Conservation (phyloP, 805 yeast species). For the Lipomyces orientalis region DNA sequence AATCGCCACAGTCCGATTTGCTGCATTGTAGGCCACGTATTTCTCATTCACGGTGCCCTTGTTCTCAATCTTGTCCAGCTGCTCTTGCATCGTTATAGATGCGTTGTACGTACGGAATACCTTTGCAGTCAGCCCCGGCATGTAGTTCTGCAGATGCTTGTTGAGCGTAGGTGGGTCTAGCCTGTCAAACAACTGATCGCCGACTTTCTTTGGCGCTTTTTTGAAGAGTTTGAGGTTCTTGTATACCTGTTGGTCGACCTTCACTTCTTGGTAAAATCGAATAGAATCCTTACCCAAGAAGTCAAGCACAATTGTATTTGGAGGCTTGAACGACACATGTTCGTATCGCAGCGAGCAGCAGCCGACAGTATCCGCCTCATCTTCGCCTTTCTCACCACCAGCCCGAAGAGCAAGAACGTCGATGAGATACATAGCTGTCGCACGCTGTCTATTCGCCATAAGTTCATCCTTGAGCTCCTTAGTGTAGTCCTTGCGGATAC, state of each 20-base stretch:
- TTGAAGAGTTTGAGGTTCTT: slow-evolving; percentile 86
- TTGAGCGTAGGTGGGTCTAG: slow-evolving; percentile 82
- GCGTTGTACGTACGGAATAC: slow-evolving; percentile 98
- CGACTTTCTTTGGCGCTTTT: slow-evolving; percentile 85
- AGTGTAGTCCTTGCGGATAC: slow-evolving; percentile 76
- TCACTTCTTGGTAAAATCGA: slow-evolving; percentile 88
- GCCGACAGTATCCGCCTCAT: slow-evolving; percentile 97
- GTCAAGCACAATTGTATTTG: slow-evolving; percentile 84
- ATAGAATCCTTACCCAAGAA: slow-evolving; percentile 96
- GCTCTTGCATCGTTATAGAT: slow-evolving; percentile 95
- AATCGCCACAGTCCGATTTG: slow-evolving; percentile 93
- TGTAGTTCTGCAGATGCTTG: slow-evolving; percentile 84
- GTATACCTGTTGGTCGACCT: slow-evolving; percentile 89
- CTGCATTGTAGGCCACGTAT: slow-evolving; percentile 87
- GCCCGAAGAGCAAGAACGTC: slow-evolving; percentile 96
- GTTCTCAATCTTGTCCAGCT: slow-evolving; percentile 80
- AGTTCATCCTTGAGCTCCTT: slow-evolving; percentile 69
- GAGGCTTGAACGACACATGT: slow-evolving; percentile 85
- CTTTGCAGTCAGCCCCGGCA: slow-evolving; percentile 94
- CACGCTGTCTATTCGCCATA: slow-evolving; percentile 89
- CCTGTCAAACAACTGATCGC: slow-evolving; percentile 91
- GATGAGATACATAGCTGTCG: slow-evolving; percentile 90
- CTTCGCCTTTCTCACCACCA: slow-evolving; percentile 96
- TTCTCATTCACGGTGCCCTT: slow-evolving; percentile 88
- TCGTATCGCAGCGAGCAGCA: slow-evolving; percentile 93